Percentiles rank a stretch among this genome's conserved stretches.
phyloP scores from a whole-genome alignment of 2,329 filamentous ascomycete species.

The Macrophomina tecta region DNA sequence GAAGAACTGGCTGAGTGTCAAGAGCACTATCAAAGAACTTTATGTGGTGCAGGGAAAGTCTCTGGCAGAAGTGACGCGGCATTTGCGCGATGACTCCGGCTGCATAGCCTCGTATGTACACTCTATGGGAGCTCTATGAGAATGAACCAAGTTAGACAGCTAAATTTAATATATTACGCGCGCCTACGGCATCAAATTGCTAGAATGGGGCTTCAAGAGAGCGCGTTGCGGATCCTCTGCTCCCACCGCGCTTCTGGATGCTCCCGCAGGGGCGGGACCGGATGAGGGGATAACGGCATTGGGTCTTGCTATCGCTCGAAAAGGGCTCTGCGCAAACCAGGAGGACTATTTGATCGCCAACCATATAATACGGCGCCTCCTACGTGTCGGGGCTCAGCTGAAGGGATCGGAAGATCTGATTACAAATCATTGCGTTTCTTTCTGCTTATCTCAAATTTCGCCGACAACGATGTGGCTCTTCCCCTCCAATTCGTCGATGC shows the following conservation, averaged over 20 bases:
- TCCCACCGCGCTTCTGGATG: background rate
- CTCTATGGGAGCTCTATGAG: background rate
- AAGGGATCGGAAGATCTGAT: background rate
- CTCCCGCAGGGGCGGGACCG: background rate
- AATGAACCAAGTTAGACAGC: background rate
- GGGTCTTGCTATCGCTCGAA: background rate
- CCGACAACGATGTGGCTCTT: background rate
- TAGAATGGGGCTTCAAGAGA: constrained; percentile 25
- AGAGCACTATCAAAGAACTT: constrained; percentile 4
- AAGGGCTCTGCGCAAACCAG: no score
- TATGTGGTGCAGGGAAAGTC: constrained; percentile 20
- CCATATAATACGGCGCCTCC: background rate
- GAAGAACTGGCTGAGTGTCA: constrained; percentile 24
- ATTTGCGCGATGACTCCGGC: background rate
- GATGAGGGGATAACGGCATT: background rate
- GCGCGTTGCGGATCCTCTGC: background rate
- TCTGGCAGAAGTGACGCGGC: constrained; percentile 6
- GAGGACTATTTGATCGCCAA: background rate
- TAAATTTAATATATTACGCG: constrained; percentile 1
- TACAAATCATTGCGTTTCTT: background rate
- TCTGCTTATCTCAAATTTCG: no score
- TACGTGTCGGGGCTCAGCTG: background rate
- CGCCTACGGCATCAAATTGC: constrained; percentile 22
- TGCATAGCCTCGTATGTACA: constrained; percentile 22
- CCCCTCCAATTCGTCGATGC: background rate